Evolutionary conservation across 345 rosid species (phyloP).

Genomic region (Dovyalis caffra): DNA sequence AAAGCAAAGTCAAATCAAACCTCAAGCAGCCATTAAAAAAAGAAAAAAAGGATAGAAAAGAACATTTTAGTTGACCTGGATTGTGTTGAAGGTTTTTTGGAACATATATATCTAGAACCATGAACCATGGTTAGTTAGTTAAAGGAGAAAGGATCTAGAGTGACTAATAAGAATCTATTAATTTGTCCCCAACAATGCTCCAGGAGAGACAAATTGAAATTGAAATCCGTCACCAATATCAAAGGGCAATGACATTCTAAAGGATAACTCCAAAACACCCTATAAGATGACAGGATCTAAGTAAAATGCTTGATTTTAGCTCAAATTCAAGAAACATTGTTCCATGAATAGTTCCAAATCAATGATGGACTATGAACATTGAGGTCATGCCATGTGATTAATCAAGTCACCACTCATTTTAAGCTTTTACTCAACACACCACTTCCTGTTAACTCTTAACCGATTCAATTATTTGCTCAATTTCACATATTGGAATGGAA

Average conservation of each 20-base stretch:
- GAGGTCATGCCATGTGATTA: background rate
- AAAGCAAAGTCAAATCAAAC: background rate
- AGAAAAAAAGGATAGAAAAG: background rate
- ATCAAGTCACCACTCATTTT: background rate
- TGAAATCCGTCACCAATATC: background rate
- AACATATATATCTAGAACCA: background rate
- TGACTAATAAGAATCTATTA: background rate
- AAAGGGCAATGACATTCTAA: background rate
- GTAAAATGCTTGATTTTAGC: background rate
- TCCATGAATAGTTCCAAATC: background rate
- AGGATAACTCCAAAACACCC: background rate
- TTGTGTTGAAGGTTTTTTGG: background rate
- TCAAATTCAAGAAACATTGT: background rate
- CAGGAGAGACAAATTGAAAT: background rate
- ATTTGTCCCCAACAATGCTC: background rate
- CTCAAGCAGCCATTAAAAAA: background rate
- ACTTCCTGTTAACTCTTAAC: background rate
- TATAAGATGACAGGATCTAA: background rate
- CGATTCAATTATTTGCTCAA: background rate
- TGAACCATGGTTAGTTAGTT: too few species aligned
- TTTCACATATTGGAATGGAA: background rate
- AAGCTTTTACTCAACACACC: background rate
- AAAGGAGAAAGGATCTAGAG: background rate
- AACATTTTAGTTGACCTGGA: background rate
- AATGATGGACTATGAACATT: background rate